Conservation (phyloP, 371 early-diverging fungal genomes). For the Mucor mucedo region DNA sequence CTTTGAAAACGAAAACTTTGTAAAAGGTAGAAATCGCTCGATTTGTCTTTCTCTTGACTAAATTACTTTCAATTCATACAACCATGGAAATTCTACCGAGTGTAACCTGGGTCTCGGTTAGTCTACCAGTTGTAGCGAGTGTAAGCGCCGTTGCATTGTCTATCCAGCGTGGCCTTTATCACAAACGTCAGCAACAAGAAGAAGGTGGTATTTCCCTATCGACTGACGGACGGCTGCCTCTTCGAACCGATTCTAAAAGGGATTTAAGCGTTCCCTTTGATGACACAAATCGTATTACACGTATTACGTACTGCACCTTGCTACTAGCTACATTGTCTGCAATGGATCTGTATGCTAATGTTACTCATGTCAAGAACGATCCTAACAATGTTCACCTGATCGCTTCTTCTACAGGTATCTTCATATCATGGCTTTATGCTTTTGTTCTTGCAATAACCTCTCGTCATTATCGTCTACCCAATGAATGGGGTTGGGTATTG, state of each 20-base stretch:
- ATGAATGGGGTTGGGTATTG: constrained; percentile 29
- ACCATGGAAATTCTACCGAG: no score
- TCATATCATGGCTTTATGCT: constrained; percentile 29
- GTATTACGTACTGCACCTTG: constrained; percentile 21
- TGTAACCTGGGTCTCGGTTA: no score
- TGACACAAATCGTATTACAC: constrained; percentile 26
- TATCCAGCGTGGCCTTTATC: constrained; percentile 14
- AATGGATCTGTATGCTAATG: constrained; percentile 12
- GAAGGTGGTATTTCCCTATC: not conserved
- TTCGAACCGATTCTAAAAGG: constrained; percentile 6
- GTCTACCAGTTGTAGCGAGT: not conserved
- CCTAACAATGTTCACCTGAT: not conserved
- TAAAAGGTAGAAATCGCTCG: no score
- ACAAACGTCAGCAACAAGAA: constrained; percentile 11
- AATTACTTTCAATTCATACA: no score
- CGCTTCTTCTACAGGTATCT: not conserved
- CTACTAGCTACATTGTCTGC: constrained; percentile 3
- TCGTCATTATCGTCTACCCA: constrained; percentile 25
- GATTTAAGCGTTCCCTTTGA: constrained; percentile 20
- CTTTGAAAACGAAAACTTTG: no score
- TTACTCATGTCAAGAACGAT: not conserved
- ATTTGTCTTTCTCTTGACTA: no score
- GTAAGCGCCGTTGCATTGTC: constrained; percentile 23
- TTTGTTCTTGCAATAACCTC: constrained; percentile 15
- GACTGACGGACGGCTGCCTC: not conserved